phyloP scores from a whole-genome alignment of 805 yeast genomes.

The Saccharomycopsis malanga region DNA sequence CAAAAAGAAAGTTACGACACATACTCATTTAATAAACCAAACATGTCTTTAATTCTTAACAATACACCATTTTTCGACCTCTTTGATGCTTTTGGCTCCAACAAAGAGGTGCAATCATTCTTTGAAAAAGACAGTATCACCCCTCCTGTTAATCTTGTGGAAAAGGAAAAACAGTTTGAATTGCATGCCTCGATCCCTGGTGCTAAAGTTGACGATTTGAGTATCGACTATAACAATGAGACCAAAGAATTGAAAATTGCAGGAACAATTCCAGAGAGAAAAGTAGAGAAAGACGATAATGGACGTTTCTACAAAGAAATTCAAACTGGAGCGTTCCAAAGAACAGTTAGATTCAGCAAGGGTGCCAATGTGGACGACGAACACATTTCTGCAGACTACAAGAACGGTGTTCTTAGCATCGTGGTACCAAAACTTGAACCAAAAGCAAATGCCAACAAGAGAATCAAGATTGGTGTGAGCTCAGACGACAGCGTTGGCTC shows the following conservation, averaged over 20 bases:
- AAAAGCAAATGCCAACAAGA: background rate
- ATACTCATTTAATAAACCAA: too few species aligned
- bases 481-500: too few species aligned
- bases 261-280: slow-evolving; percentile 25
- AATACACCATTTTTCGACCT: slow-evolving; percentile 8
- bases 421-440: slow-evolving; percentile 3
- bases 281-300: slow-evolving; percentile 7
- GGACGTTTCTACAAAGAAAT: slow-evolving; percentile 23
- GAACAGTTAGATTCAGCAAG: slow-evolving; percentile 28
- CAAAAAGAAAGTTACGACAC: too few species aligned
- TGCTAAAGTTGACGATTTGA: slow-evolving; percentile 28
- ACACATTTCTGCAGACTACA: slow-evolving; percentile 6
- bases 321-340: slow-evolving; percentile 27
- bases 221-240: slow-evolving; percentile 32
- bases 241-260: slow-evolving; percentile 31
- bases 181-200: slow-evolving; percentile 33
- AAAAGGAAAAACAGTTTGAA: slow-evolving; percentile 28
- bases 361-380: slow-evolving; percentile 28
- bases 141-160: slow-evolving; percentile 33
- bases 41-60: slow-evolving; percentile 9
- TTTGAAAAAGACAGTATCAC: slow-evolving; percentile 11
- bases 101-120: background rate
- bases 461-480: slow-evolving; percentile 3
- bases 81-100: slow-evolving; percentile 3
- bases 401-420: slow-evolving; percentile 4